Conservation (phyloP, 371 early-diverging fungal genomes). For the Circinella minor region DNA sequence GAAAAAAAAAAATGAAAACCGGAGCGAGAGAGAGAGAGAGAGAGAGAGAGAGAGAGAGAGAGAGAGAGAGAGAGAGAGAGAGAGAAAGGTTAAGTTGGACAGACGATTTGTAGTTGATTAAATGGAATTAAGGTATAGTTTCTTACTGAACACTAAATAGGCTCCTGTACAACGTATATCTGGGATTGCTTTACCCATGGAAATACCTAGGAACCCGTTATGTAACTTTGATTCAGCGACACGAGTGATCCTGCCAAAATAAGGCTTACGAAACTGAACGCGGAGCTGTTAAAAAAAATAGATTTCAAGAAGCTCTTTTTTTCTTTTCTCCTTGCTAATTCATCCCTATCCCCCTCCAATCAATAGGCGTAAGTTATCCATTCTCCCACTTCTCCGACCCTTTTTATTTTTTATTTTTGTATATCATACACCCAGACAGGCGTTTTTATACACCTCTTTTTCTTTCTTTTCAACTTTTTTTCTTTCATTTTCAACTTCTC, state of each 20-base stretch:
- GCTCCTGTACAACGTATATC: slow-evolving; percentile 1
- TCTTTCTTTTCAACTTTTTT: slow-evolving; percentile 14
- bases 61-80: not conserved
- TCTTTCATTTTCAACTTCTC: slow-evolving; percentile 8
- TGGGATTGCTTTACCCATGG: not conserved
- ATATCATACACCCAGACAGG: not conserved
- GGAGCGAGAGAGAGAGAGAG: slow-evolving; percentile 3
- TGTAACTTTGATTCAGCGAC: not conserved
- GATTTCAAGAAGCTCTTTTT: not conserved
- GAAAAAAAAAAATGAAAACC: slow-evolving; percentile 10
- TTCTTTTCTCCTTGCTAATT: not conserved
- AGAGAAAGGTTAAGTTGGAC: too few relatives aligned
- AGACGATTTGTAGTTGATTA: too few relatives aligned
- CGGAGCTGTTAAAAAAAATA: not conserved
- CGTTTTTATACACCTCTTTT: not conserved
- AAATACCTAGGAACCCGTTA: not conserved
- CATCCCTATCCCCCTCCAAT: not conserved
- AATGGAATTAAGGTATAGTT: too few relatives aligned
- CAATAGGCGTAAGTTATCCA: too few relatives aligned
- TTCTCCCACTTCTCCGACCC: not conserved
- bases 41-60: slow-evolving; percentile 6
- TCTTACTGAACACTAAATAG: not conserved
- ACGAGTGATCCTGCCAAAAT: slow-evolving; percentile 15
- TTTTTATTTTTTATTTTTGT: not conserved
- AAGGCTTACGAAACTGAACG: not conserved